Evolutionary conservation across 345 rosid species (phyloP), one percentile per base, ranked within the genome.

Genomic region (thale cress (Arabidopsis thaliana)): DNA sequence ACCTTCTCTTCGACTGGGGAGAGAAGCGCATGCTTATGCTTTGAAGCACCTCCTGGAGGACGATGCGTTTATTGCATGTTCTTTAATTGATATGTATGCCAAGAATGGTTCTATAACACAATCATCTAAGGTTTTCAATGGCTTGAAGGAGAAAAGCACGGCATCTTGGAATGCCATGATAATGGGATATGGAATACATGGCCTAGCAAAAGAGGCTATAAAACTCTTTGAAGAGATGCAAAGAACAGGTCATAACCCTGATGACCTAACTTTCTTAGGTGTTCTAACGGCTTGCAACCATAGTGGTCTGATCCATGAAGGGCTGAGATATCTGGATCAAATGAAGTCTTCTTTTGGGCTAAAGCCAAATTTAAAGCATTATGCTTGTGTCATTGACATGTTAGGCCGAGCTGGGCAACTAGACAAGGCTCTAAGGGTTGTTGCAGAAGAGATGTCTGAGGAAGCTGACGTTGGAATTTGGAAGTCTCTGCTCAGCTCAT

Each of bases 331-430:
- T 78, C 80, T 88, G 75, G 67, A 71, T 41, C 78, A 76, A 77
- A 87, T 88, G 89, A 79, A 65, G 59, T 66, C 50, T 14, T 38
- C 37, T 7, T 75, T 80, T 63, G 65, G 76, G 23, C 2, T 84
- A 41, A 77, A 84, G 36, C 93, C 92, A 59, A 73, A 68, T 66
- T n/a, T 87, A 50, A 88, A 89, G 84, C 89, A 86, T 81, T 88
- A 88, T 76, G 85, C 91, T 50, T 88, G 91, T 77, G 79, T 85
- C 53, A 82, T 88, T 22, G 97, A 89, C 74, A 91, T 88, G 87
- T 68, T 89, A 67, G 85, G 92, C n/a, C 79, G 91, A 22, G 88
- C 87, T 41, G 91, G 94, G 70, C 51, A 74, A 67, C 69, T 88
- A 66, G 76, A 72, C 55, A 80, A 85, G 63, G 90, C 96, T 50